Evolutionary conservation across 371 early-diverging fungal genomes (phyloP), one percentile per base, ranked within the genome.

Genomic region (Mucor mucedo): DNA sequence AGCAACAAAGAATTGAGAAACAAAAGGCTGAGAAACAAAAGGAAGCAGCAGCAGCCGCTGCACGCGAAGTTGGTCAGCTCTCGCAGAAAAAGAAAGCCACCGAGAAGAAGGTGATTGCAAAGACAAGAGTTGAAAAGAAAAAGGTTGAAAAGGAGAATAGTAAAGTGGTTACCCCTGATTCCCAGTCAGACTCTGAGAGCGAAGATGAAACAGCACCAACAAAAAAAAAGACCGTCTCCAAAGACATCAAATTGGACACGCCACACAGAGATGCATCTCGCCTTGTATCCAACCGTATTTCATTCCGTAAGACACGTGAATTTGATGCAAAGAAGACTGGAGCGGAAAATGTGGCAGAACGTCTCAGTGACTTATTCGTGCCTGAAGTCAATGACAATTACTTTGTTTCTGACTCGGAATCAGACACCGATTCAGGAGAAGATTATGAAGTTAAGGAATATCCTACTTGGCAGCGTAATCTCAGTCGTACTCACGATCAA

Each of bases 381-480:
- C 65, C 70, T 4, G 14, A 48, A 2, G 71, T 68, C 1, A 16
- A 60, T 6, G 38, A 56, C 3, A 50, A 64, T 32, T 47, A 58
- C 16, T 67, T 71, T 40, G 54, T 64, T n/a, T 71, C 71, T 0
- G 71, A 67, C 21, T 68, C 68, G 7, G 71, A 71, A 2, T 68
- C 68, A 2, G 71, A 66, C 14, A 64, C 64, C 0, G 71, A 71
- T 47, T 71, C 71, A 0, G 55, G 53, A 27, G 61, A 63, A 4
- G 64, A 63, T 28, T 63, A 71, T 21, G 52, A 61, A 3, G 16
- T 16, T 7, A 49, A 42, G 16, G 55, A 54, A 0, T 58, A 42
- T 21, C 52, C 65, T 10, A 29, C 49, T 10, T 70, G 70, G 70
- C 70, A 70, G 21, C 52, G 52, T 10, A 62, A 14, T 16, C 42